Percentiles rank a stretch among this genome's conserved stretches.
Conservation (phyloP, 768 basidiomycete species). For the Suillus americanus region DNA sequence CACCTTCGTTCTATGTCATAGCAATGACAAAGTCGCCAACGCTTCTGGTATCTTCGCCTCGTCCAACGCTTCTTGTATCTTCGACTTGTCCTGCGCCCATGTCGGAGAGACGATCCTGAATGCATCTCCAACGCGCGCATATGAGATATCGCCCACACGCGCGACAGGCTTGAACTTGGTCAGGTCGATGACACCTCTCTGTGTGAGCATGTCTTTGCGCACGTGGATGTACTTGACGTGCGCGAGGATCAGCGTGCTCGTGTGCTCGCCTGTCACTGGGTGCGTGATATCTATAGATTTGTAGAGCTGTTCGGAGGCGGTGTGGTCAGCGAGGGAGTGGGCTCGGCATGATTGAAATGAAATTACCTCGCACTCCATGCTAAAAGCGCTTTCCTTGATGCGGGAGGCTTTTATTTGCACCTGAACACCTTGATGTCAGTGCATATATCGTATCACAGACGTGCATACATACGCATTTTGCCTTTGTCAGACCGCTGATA, state of each 20-base stretch:
- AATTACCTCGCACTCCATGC: no score
- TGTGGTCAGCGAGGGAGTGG: not conserved
- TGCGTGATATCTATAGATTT: constrained; percentile 36
- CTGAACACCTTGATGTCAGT: no score
- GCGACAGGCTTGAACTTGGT: constrained; percentile 35
- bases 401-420: no score
- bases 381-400: no score
- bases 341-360: no score
- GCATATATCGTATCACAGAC: no score
- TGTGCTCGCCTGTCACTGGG: constrained; percentile 23
- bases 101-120: constrained; percentile 24
- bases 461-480: no score
- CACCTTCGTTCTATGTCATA: not conserved
- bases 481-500: no score
- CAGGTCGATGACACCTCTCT: constrained; percentile 34
- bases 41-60: constrained; percentile 12
- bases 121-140: constrained; percentile 29
- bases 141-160: constrained; percentile 40
- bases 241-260: constrained; percentile 36
- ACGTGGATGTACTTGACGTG: constrained; percentile 41
- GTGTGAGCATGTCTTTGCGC: constrained; percentile 39
- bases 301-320: constrained; percentile 28
- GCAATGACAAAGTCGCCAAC: not conserved
- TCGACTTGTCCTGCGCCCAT: constrained; percentile 22
- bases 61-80: constrained; percentile 11